These are phyloP conservation scores for Fusarium drepaniforme DNA, from an alignment of 2,329 filamentous ascomycete species.

Conservation along the genomic window DNA sequence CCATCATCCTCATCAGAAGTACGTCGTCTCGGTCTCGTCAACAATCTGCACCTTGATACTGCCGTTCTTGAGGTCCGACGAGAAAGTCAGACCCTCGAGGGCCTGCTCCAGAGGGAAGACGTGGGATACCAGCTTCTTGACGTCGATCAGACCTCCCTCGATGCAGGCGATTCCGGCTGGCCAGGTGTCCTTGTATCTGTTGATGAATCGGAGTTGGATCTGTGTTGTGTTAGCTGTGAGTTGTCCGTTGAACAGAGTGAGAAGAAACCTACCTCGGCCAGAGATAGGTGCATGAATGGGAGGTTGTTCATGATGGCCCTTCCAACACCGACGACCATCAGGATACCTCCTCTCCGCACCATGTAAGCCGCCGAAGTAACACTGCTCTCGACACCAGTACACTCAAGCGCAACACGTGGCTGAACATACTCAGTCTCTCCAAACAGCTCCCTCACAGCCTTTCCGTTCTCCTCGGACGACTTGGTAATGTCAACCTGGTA, in stretches of 20 bases:
- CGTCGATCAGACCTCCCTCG: conserved; percentile 69
- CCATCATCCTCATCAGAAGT: conserved; percentile 24
- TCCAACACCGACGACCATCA: conserved; percentile 76
- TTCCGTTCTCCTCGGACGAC: conserved; percentile 62
- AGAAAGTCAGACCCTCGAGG: conserved; percentile 59
- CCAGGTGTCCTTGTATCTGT: conserved; percentile 78
- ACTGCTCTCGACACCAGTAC: conserved; percentile 74
- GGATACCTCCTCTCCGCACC: conserved; percentile 67
- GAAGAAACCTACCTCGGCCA: conserved; percentile 63
- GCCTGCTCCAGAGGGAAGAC: conserved; percentile 72
- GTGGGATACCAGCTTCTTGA: conserved; percentile 72
- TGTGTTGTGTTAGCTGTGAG: conserved; percentile 12
- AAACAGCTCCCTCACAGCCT: conserved; percentile 66
- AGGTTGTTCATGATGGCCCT: conserved; percentile 72
- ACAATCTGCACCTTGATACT: conserved; percentile 53
- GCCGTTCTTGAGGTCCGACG: conserved; percentile 49
- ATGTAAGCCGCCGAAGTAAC: conserved; percentile 69
- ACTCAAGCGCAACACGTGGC: conserved; percentile 72
- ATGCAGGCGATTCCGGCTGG: conserved; percentile 73
- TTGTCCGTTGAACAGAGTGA: not conserved
- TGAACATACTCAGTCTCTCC: conserved; percentile 66
- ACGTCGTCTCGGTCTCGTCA: conserved; percentile 44
- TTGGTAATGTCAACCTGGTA: conserved; percentile 64
- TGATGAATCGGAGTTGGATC: conserved; percentile 78
- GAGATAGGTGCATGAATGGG: conserved; percentile 74